Percentiles rank a stretch among this genome's conserved stretches.
Evolutionary conservation across 2,329 filamentous ascomycete genomes (phyloP).

Genomic region (Fusarium marasasianum): DNA sequence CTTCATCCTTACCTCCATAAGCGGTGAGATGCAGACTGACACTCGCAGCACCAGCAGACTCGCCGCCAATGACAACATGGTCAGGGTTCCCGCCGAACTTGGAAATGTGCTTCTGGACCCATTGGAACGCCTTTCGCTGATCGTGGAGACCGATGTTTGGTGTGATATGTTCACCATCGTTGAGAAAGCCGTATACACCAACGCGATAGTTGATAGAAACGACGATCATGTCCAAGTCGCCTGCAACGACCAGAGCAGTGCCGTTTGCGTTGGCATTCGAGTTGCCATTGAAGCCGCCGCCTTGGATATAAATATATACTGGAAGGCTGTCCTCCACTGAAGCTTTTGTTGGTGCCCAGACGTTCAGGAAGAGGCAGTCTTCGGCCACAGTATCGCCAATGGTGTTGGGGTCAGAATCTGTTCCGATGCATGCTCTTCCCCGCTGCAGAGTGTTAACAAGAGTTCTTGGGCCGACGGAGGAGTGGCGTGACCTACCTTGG

Average conservation of each 20-base stretch:
- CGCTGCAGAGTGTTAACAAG: conserved; percentile 30
- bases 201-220: conserved; percentile 82
- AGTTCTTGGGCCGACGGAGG: too few relatives aligned
- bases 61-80: conserved; percentile 75
- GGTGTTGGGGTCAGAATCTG: conserved; percentile 29
- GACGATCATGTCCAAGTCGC: conserved; percentile 70
- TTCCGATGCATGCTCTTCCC: conserved; percentile 45
- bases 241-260: conserved; percentile 65
- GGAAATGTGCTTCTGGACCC: conserved; percentile 73
- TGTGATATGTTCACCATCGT: conserved; percentile 63
- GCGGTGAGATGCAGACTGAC: conserved; percentile 71
- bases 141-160: conserved; percentile 77
- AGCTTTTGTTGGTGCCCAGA: conserved; percentile 67
- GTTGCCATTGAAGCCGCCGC: conserved; percentile 67
- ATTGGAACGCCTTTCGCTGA: conserved; percentile 73
- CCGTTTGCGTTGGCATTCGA: conserved; percentile 66
- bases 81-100: conserved; percentile 75
- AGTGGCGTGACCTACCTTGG: conserved; percentile 52
- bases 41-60: conserved; percentile 73
- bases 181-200: conserved; percentile 77
- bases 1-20: conserved; percentile 58
- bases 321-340: conserved; percentile 64
- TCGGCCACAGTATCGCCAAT: conserved; percentile 55
- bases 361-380: conserved; percentile 76
- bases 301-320: conserved; percentile 69